phyloP scores from a whole-genome alignment of 23 red algal species.

The Pyropia haitanensis region DNA sequence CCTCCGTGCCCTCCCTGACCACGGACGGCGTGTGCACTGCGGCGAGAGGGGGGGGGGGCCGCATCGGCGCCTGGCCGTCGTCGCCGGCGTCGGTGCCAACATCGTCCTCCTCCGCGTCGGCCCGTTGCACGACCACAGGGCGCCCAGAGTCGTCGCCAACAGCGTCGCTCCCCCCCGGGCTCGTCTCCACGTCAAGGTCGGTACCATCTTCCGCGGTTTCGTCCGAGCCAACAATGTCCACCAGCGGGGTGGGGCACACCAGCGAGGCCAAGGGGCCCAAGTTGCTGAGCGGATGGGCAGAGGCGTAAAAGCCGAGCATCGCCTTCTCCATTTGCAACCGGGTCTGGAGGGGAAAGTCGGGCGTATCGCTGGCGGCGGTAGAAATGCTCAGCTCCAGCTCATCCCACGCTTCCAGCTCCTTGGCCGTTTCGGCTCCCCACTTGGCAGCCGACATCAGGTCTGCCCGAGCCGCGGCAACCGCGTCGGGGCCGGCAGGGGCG shows the following conservation, averaged over 20 bases:
- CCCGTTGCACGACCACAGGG: slow-evolving; percentile 21
- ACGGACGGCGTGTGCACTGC: background rate
- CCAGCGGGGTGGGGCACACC: slow-evolving; percentile 22
- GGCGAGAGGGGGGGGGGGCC: slow-evolving; percentile 6
- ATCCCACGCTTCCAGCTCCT: slow-evolving; percentile 22
- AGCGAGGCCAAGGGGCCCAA: slow-evolving; percentile 8
- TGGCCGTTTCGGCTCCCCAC: background rate
- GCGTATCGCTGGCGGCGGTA: slow-evolving; percentile 1
- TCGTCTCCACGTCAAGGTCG: background rate
- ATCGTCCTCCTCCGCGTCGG: slow-evolving; percentile 30
- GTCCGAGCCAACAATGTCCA: slow-evolving; percentile 30
- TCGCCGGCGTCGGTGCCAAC: slow-evolving; percentile 40
- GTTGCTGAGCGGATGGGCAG: slow-evolving; percentile 49
- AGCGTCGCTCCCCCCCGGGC: background rate
- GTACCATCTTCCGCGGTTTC: background rate
- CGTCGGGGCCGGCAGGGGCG: background rate
- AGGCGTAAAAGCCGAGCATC: slow-evolving; percentile 60
- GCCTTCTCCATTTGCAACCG: slow-evolving; percentile 32
- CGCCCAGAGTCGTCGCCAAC: slow-evolving; percentile 13
- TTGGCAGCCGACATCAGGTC: background rate
- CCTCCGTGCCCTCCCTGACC: background rate
- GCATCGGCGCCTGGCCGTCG: slow-evolving; percentile 29
- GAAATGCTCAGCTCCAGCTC: slow-evolving; percentile 26
- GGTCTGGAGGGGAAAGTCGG: slow-evolving; percentile 39
- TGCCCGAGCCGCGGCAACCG: background rate